phyloP scores from a whole-genome alignment of 129 eudicot species.

The Arctium lappa region DNA sequence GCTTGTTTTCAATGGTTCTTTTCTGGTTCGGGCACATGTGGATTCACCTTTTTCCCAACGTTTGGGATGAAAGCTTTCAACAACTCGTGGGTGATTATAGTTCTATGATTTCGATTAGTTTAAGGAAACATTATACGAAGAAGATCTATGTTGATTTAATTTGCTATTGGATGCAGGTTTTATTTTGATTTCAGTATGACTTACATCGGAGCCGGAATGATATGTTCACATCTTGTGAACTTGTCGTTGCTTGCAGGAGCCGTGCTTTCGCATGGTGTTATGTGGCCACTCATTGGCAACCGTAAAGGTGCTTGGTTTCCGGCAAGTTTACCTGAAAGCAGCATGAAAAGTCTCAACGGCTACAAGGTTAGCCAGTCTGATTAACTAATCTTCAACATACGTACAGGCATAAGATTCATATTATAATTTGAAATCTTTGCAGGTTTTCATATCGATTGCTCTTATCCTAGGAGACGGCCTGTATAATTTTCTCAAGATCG shows the following conservation, averaged over 20 bases:
- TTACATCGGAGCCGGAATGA: slow-evolving; percentile 93
- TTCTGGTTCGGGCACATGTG: slow-evolving; percentile 58
- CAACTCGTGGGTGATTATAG: slow-evolving; percentile 40
- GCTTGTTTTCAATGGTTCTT: slow-evolving; percentile 77
- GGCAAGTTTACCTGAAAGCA: slow-evolving; percentile 45
- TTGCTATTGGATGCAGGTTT: slow-evolving; percentile 55
- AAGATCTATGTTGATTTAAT: slow-evolving; percentile 2
- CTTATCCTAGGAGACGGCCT: slow-evolving; percentile 89
- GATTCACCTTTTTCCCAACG: slow-evolving; percentile 59
- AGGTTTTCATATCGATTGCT: slow-evolving; percentile 90
- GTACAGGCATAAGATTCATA: background rate
- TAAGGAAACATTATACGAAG: background rate
- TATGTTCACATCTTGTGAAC: slow-evolving; percentile 90
- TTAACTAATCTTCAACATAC: background rate
- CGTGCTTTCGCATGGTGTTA: slow-evolving; percentile 78
- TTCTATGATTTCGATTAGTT: background rate
- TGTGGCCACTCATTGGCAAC: slow-evolving; percentile 78
- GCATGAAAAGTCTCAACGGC: slow-evolving; percentile 87
- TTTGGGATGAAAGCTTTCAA: slow-evolving; percentile 65
- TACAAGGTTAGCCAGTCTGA: slow-evolving; percentile 51
- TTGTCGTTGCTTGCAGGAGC: slow-evolving; percentile 84
- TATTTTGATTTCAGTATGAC: slow-evolving; percentile 92
- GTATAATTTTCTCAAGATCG: slow-evolving; percentile 74
- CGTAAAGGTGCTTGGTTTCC: slow-evolving; percentile 81
- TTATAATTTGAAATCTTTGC: slow-evolving; percentile 15